Base-by-base conservation (phyloP, 2,329 filamentous ascomycete species). In the Claviceps quebecensis region DNA sequence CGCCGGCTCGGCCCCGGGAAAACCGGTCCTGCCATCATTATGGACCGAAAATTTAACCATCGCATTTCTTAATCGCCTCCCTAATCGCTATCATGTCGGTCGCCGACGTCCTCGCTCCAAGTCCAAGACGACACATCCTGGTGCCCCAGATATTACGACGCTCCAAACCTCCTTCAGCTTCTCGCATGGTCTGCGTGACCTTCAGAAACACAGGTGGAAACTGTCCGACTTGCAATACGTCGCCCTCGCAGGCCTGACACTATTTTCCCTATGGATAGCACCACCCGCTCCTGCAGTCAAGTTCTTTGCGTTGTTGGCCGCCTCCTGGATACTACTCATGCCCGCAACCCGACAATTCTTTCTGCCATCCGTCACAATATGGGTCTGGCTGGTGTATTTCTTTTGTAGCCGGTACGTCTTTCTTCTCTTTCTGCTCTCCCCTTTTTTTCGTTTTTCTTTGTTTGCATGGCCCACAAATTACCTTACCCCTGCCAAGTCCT, bases 331-430 rank as follows among this genome's bases (percentile, higher is more conserved):
- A 36, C 72, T 95, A 40, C 72, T 91, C 45, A 78, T 95, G 67
- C 91, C 91, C 6, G 77, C 87, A 48, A 94, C 90, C 3, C 78
- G 87, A 56, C 91, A 97, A 66, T 95, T 96, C 67, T 88, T 95
- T 65, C 74, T 95, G 43, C 90, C 91, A 9, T 89, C 89, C 50
- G 74, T 93, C 54, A 84, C 87, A 6, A 87, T 95, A 56, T 84
- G 87, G 67, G 83, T 82, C 23, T 97, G 90, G 80, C 74, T 96
- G 41, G 72, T 96, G 47, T 87, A 95, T 66, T 96, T 95, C 72
- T 95, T 93, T 67, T 83, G 84, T 56, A 93, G 86, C 74, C 85
- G 91, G 88, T 95, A 81, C 73, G 87, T 79, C 17, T 23, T 47
- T 47, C 2, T 23, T 14, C 13, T 14, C 14, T n/a, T 11, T 6